Evolutionary conservation across 106 monocot genomes (phyloP).

Genomic region (Allium cepa): DNA sequence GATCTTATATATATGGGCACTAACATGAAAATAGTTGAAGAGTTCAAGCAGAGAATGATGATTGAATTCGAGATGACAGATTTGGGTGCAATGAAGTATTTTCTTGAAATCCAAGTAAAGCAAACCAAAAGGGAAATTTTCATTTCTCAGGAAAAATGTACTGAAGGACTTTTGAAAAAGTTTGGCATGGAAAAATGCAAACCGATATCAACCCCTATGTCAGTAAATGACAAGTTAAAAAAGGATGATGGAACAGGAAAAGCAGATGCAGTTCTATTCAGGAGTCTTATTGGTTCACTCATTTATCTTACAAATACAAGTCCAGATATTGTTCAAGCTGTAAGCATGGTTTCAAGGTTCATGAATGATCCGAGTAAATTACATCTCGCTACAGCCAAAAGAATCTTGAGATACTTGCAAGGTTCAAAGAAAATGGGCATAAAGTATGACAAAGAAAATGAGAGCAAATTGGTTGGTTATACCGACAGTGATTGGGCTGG

Average conservation of each 20-base stretch:
- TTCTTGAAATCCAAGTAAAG: conserved; percentile 4
- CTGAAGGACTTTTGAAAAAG: not conserved
- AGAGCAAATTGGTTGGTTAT: not conserved
- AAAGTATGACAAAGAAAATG: not conserved
- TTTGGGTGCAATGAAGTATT: conserved; percentile 3
- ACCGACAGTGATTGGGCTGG: not conserved
- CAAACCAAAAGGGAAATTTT: not conserved
- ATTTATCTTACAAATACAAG: conserved; percentile 1
- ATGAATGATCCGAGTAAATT: not conserved
- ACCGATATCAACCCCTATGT: not conserved
- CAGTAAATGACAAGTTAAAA: not conserved
- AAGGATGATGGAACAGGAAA: no score
- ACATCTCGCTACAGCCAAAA: not conserved
- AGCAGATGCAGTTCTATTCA: not conserved
- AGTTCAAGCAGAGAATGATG: conserved; percentile 1
- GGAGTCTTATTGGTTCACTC: not conserved
- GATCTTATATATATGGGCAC: conserved; percentile 8
- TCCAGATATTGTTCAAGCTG: not conserved
- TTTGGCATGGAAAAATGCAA: conserved; percentile 1
- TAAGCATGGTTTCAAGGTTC: not conserved
- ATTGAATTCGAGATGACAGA: conserved; percentile 1
- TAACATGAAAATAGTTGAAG: not conserved
- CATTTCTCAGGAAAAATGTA: not conserved
- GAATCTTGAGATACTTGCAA: not conserved
- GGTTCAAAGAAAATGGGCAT: not conserved